Evolutionary conservation across 345 rosid species (phyloP), one percentile per base, ranked within the genome.

Genomic region (Moricandia moricandioides): DNA sequence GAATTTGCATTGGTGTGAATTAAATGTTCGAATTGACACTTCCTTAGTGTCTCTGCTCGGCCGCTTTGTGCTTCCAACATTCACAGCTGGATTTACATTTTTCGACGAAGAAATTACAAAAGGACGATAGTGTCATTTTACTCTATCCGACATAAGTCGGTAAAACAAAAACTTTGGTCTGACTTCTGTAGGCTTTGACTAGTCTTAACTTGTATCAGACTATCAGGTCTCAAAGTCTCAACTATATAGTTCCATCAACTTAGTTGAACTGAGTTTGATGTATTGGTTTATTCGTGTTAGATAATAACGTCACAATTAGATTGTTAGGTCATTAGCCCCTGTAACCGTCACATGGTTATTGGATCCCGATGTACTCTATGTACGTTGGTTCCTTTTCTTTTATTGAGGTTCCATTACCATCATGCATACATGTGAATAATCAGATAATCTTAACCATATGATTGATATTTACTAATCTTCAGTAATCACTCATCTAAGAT

Each of bases 21-120:
- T 65, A 47, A 66, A 65, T 77, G 76, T 77, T 51, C 60, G 83
- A 82, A 66, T 70, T 49, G 78, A 76, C 84, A 76, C 29, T 69
- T 74, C 75, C 72, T 76, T 47, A 52, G 72, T 81, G 72, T 63
- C 71, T 60, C 37, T 71, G 33, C 76, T 60, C 57, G 61, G 77
- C 77, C 76, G 76, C 81, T 59, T 65, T 71, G 81, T 49, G 63
- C 76, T 61, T 71, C 31, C 55, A 35, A 49, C 68, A 58, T 47
- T 71, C 76, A 71, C 80, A 77, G 72, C 77, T 71, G 72, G 72
- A 65, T 49, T 77, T 70, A 40, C 70, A 60, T 40, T 47, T 67
- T 7, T 31, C 56, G 39, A 14, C 65, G 12, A 68, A 34, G 54
- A 75, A 21, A 67, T 33, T 60, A 57, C 47, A 51, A 30, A 55